Conservation (phyloP, 2,329 filamentous ascomycete species). For the Penicillium paneum region DNA sequence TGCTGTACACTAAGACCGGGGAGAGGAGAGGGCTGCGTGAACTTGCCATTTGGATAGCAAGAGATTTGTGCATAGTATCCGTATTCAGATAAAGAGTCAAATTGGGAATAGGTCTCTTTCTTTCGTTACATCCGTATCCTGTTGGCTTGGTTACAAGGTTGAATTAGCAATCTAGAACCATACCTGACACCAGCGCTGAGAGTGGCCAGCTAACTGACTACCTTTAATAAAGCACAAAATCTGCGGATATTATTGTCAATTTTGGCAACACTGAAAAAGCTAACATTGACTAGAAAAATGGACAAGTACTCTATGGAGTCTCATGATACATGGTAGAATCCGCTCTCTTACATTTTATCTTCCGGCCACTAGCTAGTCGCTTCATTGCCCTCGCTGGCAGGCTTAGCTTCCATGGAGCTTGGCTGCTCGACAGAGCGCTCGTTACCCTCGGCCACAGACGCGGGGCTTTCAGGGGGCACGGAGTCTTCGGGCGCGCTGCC, state of each 20-base stretch:
- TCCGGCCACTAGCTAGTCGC: constrained; percentile 38
- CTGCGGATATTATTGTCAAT: constrained; percentile 1
- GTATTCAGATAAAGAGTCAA: constrained; percentile 30
- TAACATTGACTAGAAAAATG: constrained; percentile 3
- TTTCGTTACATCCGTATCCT: constrained; percentile 4
- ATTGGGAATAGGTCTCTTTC: constrained; percentile 30
- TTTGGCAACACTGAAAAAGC: constrained; percentile 4
- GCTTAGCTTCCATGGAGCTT: constrained; percentile 41
- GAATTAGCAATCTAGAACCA: neutral
- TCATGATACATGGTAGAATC: constrained; percentile 22
- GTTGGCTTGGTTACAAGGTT: neutral
- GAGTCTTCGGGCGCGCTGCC: constrained; percentile 40
- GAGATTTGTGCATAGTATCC: constrained; percentile 36
- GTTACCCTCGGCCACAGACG: constrained; percentile 37
- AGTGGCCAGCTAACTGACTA: neutral
- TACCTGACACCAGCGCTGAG: neutral
- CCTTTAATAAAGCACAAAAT: neutral
- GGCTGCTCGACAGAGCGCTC: constrained; percentile 38
- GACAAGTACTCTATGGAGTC: constrained; percentile 13
- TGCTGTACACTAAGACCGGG: constrained; percentile 33
- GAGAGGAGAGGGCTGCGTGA: constrained; percentile 23
- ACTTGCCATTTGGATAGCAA: constrained; percentile 23
- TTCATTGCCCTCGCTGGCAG: constrained; percentile 48
- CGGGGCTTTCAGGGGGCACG: constrained; percentile 38
- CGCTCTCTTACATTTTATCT: neutral